phyloP scores from a whole-genome alignment of 1,284 basidiomycete species.

The Rhodotorula glutinis region DNA sequence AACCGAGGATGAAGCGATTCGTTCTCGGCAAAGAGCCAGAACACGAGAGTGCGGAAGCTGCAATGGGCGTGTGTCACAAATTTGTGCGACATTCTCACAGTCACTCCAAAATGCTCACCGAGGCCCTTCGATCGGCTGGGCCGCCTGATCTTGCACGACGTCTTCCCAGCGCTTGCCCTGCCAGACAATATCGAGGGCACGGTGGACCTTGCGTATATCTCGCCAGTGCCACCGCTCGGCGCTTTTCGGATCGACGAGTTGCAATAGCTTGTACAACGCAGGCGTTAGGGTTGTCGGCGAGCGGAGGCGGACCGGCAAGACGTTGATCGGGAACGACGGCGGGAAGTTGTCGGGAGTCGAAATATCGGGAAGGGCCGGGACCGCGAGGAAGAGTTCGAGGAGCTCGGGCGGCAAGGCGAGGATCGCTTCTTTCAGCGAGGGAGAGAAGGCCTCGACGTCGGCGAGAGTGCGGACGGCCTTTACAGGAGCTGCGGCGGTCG shows the following conservation, averaged over 20 bases:
- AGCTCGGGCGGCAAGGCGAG: conserved; percentile 55
- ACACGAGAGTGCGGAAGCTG: conserved; percentile 78
- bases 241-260: conserved; percentile 68
- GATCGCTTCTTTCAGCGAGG: conserved; percentile 40
- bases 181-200: conserved; percentile 75
- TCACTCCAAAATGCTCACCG: conserved; percentile 48
- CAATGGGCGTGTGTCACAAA: conserved; percentile 1
- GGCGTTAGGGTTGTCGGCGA: conserved; percentile 59
- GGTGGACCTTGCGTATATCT: conserved; percentile 83
- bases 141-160: conserved; percentile 62
- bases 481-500: neutral
- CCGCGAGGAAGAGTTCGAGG: conserved; percentile 52
- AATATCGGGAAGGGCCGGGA: conserved; percentile 34
- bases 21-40: conserved; percentile 86
- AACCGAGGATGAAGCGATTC: conserved; percentile 65
- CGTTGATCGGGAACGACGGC: conserved; percentile 43
- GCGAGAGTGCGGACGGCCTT: neutral
- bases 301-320: conserved; percentile 55
- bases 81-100: too few species aligned
- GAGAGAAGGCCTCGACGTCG: conserved; percentile 42
- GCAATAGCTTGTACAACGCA: conserved; percentile 65
- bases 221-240: conserved; percentile 91
- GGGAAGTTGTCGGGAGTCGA: conserved; percentile 39
- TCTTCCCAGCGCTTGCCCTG: conserved; percentile 67
- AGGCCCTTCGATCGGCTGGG: conserved; percentile 50